A percentile compares a stretch with the other conserved stretches of the same genome.
phyloP scores from a whole-genome alignment of 139 green algal species.

The Chlorella sp. region DNA sequence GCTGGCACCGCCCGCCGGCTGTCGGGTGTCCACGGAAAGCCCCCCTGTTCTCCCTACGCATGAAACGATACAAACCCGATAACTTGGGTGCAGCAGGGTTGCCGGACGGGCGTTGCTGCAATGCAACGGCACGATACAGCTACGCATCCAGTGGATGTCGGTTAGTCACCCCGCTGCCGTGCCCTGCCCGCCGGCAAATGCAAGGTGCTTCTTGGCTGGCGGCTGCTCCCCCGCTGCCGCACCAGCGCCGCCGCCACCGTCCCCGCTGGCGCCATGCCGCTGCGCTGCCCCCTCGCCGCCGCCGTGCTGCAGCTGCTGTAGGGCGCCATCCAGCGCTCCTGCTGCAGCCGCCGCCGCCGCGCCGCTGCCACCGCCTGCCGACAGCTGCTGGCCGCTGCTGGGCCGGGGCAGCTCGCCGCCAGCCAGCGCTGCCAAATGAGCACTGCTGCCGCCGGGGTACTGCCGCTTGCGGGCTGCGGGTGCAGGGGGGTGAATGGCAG shows the following conservation, averaged over 20 bases:
- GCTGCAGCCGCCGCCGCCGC: background rate
- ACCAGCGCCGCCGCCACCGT: background rate
- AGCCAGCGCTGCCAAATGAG: background rate
- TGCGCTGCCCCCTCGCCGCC: background rate
- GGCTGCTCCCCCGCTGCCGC: background rate
- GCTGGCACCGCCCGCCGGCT: too few relatives aligned
- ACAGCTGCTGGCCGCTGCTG: background rate
- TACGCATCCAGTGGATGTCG: too few relatives aligned
- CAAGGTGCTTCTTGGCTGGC: background rate
- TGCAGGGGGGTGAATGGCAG: background rate
- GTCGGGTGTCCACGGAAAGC: too few relatives aligned
- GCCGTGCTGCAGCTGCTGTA: too few relatives aligned
- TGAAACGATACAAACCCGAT: too few relatives aligned
- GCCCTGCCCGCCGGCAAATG: too few relatives aligned
- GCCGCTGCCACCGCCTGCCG: background rate
- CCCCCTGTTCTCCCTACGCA: too few relatives aligned
- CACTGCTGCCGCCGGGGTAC: background rate
- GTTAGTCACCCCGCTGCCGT: too few relatives aligned
- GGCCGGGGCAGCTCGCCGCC: background rate
- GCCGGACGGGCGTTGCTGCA: too few relatives aligned
- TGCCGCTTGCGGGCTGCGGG: constrained; percentile 23
- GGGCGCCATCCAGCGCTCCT: too few relatives aligned
- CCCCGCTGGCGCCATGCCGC: background rate
- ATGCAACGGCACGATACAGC: too few relatives aligned
- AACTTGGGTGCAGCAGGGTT: too few relatives aligned